These are phyloP conservation scores for Taiozyma sp. DNA, from an alignment of 1,139 yeast genomes.

Conservation along the genomic window DNA sequence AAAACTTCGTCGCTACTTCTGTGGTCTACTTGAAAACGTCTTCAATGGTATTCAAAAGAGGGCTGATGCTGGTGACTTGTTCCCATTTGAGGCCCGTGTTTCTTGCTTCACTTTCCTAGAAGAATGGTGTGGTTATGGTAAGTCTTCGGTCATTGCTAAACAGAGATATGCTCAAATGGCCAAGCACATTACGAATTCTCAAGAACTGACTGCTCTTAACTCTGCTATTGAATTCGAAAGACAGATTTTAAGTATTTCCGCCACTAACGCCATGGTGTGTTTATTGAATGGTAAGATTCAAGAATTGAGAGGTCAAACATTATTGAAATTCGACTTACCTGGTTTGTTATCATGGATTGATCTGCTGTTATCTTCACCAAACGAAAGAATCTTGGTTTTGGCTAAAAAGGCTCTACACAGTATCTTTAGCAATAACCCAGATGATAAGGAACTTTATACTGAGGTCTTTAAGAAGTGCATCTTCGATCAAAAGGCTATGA, in stretches of 20 bases:
- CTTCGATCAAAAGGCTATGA: slow-evolving; percentile 44
- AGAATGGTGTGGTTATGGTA: slow-evolving; percentile 95
- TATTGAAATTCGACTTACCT: slow-evolving; percentile 66
- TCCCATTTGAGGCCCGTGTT: slow-evolving; percentile 83
- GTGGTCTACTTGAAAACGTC: slow-evolving; percentile 70
- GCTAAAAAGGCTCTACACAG: slow-evolving; percentile 75
- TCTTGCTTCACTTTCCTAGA: slow-evolving; percentile 78
- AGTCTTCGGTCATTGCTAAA: slow-evolving; percentile 50
- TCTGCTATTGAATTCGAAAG: slow-evolving; percentile 86
- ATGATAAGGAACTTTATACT: slow-evolving; percentile 50
- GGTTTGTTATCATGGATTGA: slow-evolving; percentile 77
- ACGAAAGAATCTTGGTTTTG: slow-evolving; percentile 54
- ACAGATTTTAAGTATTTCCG: slow-evolving; percentile 63
- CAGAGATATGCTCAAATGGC: slow-evolving; percentile 68
- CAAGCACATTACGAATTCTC: slow-evolving; percentile 36
- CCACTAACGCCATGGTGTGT: slow-evolving; percentile 81
- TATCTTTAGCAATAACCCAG: slow-evolving; percentile 56
- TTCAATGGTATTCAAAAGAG: slow-evolving; percentile 46
- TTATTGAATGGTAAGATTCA: slow-evolving; percentile 65
- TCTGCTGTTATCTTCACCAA: slow-evolving; percentile 55
- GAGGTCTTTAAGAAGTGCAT: slow-evolving; percentile 72
- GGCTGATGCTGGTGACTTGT: slow-evolving; percentile 43
- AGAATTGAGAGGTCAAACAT: slow-evolving; percentile 40
- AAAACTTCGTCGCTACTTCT: slow-evolving; percentile 72
- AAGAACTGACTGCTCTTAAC: slow-evolving; percentile 49